Conservation (phyloP, 208 protist species). For the Naegleria lovaniensis region DNA sequence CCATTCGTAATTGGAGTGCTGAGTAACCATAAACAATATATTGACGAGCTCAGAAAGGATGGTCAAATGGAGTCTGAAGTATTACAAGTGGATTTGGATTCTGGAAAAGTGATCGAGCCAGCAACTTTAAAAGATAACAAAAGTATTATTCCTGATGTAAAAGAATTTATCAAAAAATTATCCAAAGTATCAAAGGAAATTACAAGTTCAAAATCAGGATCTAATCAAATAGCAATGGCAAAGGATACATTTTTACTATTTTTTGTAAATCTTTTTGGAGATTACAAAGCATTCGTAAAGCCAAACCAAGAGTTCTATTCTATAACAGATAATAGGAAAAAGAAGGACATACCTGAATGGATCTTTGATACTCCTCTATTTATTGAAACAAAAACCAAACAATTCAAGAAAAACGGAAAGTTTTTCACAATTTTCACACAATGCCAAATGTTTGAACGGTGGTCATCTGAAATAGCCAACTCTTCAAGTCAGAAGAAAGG, state of each 20-base stretch:
- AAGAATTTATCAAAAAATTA: not conserved
- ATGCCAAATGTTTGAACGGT: constrained; percentile 24
- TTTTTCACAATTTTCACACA: not conserved
- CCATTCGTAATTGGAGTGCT: constrained; percentile 52
- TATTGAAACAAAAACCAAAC: not conserved
- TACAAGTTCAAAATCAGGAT: not conserved
- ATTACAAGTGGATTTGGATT: not conserved
- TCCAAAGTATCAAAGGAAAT: not conserved
- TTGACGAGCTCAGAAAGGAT: not conserved
- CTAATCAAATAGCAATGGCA: not conserved
- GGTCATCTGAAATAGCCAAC: not conserved
- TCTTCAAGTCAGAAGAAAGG: not conserved
- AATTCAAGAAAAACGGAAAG: not conserved
- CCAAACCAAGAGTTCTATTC: not conserved
- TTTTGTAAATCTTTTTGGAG: constrained; percentile 14
- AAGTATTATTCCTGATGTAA: not conserved
- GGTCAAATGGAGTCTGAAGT: constrained; percentile 17
- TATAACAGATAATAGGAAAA: not conserved
- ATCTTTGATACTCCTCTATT: not conserved
- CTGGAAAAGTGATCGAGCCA: not conserved
- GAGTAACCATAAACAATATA: not conserved
- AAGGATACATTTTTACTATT: constrained; percentile 12
- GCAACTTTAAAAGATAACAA: not conserved
- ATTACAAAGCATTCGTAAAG: not conserved
- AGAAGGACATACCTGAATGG: not conserved